These are phyloP conservation scores for Aphanocladium album DNA, from an alignment of 2,329 filamentous ascomycete genomes.

Conservation along the genomic window DNA sequence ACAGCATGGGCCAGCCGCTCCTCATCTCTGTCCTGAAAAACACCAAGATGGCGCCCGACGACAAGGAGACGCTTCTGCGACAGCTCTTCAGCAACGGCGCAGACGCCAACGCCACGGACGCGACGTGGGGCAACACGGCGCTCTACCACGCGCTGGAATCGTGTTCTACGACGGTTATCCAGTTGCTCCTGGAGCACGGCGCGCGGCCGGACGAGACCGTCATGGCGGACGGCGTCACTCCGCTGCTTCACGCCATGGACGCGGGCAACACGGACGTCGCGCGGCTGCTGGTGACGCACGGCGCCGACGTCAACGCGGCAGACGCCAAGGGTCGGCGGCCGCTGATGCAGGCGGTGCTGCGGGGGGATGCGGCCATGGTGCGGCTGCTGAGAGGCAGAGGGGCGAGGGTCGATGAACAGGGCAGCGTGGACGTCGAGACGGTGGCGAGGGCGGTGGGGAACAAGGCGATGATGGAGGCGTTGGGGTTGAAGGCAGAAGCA, in stretches of 20 bases:
- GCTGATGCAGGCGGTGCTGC: slow-evolving; percentile 26
- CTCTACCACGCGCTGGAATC: too few species aligned
- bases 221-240: too few species aligned
- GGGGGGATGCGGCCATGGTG: slow-evolving; percentile 24
- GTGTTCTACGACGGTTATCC: too few species aligned
- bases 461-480: background rate
- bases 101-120: too few species aligned
- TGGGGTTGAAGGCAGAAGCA: background rate
- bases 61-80: too few species aligned
- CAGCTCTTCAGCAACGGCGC: too few species aligned
- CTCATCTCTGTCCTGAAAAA: too few species aligned
- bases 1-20: too few species aligned
- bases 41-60: too few species aligned
- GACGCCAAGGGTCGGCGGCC: slow-evolving; percentile 28
- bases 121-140: too few species aligned
- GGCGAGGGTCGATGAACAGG: background rate
- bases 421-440: background rate
- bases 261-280: slow-evolving; percentile 20
- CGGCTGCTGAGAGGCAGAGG: slow-evolving; percentile 17
- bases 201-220: too few species aligned
- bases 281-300: slow-evolving; percentile 24
- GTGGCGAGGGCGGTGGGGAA: background rate
- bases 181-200: too few species aligned
- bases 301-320: slow-evolving; percentile 27
- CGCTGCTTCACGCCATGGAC: slow-evolving; percentile 17